Conservation (phyloP, 345 rosid species). For the Populus nigra region DNA sequence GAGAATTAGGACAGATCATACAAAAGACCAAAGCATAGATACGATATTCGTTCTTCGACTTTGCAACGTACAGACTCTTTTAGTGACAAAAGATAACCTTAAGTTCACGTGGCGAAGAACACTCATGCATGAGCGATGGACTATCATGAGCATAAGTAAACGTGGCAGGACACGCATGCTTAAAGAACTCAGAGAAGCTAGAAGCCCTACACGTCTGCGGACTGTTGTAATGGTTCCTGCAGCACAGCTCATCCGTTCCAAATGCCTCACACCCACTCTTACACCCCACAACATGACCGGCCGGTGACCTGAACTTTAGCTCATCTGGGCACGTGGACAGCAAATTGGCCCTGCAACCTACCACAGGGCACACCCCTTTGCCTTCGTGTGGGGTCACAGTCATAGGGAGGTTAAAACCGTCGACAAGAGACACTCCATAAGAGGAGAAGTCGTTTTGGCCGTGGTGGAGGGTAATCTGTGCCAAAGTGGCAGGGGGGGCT, state of each 20-base stretch:
- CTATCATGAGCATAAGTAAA: constrained; percentile 81
- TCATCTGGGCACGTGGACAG: constrained; percentile 58
- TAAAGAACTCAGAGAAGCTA: constrained; percentile 67
- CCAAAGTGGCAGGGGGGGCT: constrained; percentile 68
- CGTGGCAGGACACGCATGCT: constrained; percentile 83
- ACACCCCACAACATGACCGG: constrained; percentile 64
- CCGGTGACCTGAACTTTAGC: constrained; percentile 45
- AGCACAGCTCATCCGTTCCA: constrained; percentile 81
- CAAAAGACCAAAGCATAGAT: not conserved
- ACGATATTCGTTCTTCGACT: not conserved
- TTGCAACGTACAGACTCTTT: not conserved
- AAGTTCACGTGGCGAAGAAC: constrained; percentile 85
- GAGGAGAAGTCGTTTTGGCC: constrained; percentile 66
- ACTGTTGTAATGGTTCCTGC: constrained; percentile 74
- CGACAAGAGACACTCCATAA: constrained; percentile 82
- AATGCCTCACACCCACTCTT: constrained; percentile 89
- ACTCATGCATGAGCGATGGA: constrained; percentile 82
- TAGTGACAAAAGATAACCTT: constrained; percentile 94
- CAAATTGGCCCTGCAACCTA: constrained; percentile 70
- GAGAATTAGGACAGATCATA: not conserved
- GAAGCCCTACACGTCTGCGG: constrained; percentile 71
- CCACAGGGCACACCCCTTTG: constrained; percentile 76
- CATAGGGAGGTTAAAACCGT: constrained; percentile 86
- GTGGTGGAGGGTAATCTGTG: constrained; percentile 72
- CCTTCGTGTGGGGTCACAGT: constrained; percentile 98